Conservation (phyloP, 2,329 filamentous ascomycete species). For the Lecanicillium sp. region DNA sequence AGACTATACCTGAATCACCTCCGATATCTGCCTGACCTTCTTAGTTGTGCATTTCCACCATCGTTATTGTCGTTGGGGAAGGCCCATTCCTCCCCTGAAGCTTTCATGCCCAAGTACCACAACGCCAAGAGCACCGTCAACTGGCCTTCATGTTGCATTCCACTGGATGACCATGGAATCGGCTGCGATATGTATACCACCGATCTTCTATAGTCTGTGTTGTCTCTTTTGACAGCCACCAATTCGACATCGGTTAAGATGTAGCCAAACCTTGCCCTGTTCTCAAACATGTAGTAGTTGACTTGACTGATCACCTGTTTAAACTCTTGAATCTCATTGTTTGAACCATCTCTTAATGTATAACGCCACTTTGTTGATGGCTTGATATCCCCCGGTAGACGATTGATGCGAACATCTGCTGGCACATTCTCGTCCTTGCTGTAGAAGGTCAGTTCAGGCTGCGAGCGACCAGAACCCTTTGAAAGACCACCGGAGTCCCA, state of each 20-base stretch:
- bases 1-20: no score
- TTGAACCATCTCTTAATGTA: background rate
- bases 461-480: no score
- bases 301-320: background rate
- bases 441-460: no score
- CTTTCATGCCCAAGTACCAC: constrained; percentile 3
- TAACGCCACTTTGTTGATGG: background rate
- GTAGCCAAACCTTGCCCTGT: background rate
- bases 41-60: no score
- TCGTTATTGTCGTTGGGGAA: no score
- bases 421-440: no score
- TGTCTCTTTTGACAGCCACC: background rate
- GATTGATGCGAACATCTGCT: no score
- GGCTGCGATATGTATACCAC: background rate
- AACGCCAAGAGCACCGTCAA: background rate
- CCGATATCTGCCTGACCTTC: no score
- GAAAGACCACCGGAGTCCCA: no score
- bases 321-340: background rate
- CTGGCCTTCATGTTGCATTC: background rate
- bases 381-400: constrained; percentile 1
- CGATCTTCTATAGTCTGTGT: background rate
- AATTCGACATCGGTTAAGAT: constrained; percentile 1
- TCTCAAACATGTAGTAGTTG: background rate
- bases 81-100: background rate
- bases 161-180: background rate